phyloP scores from a whole-genome alignment of 1,284 basidiomycete species.

The Ustilago xerochloae region DNA sequence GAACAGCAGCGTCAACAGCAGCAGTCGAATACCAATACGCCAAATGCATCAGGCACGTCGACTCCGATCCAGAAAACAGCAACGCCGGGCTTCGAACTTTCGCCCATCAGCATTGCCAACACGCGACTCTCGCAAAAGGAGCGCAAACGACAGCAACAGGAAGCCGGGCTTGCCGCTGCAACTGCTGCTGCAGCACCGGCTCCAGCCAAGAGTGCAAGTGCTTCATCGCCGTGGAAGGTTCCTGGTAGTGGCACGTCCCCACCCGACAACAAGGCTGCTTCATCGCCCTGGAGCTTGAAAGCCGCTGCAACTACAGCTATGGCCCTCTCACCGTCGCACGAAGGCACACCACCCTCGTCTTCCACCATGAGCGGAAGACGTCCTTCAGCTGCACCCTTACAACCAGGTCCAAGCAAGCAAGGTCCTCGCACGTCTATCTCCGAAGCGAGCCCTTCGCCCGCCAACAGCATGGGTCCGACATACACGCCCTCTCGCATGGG shows the following conservation, averaged over 20 bases:
- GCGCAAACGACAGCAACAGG: constrained; percentile 58
- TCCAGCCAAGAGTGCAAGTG: constrained; percentile 18
- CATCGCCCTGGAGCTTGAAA: constrained; percentile 41
- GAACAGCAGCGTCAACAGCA: constrained; percentile 49
- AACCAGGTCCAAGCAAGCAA: constrained; percentile 3
- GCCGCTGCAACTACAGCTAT: constrained; percentile 37
- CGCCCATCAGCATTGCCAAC: constrained; percentile 43
- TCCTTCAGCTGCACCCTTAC: constrained; percentile 38
- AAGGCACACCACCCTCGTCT: constrained; percentile 23
- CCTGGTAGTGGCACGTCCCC: constrained; percentile 18
- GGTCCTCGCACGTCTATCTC: constrained; percentile 14
- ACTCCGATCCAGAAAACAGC: constrained; percentile 29
- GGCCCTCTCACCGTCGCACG: constrained; percentile 28
- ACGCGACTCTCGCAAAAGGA: constrained; percentile 63
- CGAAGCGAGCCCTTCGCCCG: constrained; percentile 16
- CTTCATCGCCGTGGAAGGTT: constrained; percentile 42
- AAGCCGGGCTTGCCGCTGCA: constrained; percentile 32
- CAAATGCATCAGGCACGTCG: constrained; percentile 36
- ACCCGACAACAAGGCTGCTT: constrained; percentile 13
- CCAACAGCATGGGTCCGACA: constrained; percentile 44
- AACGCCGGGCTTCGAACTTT: constrained; percentile 24
- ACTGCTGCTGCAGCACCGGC: constrained; percentile 15
- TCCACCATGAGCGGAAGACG: constrained; percentile 18
- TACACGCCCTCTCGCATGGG: constrained; percentile 47
- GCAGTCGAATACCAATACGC: constrained; percentile 32